Percentiles rank a stretch among this genome's conserved stretches.
Evolutionary conservation across 208 protist genomes (phyloP).

Genomic region (Trypanosoma mega): DNA sequence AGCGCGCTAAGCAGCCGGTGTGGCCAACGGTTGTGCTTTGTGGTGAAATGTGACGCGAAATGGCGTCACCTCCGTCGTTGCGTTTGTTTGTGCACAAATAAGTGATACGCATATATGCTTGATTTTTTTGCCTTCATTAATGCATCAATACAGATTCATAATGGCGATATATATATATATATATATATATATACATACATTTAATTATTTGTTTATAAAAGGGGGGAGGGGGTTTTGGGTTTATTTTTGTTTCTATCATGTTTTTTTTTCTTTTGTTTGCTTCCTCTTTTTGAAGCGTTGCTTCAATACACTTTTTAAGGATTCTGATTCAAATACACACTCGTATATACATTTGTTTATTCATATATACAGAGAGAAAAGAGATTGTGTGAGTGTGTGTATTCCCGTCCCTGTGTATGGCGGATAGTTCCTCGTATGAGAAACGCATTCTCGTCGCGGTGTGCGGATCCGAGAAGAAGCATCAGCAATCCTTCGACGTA

Average conservation of each 20-base stretch:
- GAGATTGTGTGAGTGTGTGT: not conserved
- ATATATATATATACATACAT: not conserved
- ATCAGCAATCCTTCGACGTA: slow-evolving; percentile 74
- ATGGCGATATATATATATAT: not conserved
- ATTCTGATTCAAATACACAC: not conserved
- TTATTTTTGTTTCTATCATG: not conserved
- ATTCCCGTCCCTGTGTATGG: not conserved
- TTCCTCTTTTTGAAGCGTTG: not conserved
- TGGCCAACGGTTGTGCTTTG: slow-evolving; percentile 29
- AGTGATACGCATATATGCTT: no score
- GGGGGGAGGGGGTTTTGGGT: no score
- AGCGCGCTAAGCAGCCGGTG: not conserved
- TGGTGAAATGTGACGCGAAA: slow-evolving; percentile 27
- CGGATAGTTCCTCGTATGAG: not conserved
- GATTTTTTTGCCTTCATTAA: not conserved
- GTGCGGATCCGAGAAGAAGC: slow-evolving; percentile 72
- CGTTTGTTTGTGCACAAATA: no score
- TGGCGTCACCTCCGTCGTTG: no score
- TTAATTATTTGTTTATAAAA: no score
- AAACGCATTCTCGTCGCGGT: slow-evolving; percentile 42
- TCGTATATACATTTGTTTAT: not conserved
- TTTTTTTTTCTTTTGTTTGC: not conserved
- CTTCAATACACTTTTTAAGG: no score
- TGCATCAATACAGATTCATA: no score
- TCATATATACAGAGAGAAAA: not conserved